A percentile compares a stretch with the other conserved stretches of the same genome.
phyloP scores from a whole-genome alignment of 31 red algal species.

The Porphyra umbilicalis region DNA sequence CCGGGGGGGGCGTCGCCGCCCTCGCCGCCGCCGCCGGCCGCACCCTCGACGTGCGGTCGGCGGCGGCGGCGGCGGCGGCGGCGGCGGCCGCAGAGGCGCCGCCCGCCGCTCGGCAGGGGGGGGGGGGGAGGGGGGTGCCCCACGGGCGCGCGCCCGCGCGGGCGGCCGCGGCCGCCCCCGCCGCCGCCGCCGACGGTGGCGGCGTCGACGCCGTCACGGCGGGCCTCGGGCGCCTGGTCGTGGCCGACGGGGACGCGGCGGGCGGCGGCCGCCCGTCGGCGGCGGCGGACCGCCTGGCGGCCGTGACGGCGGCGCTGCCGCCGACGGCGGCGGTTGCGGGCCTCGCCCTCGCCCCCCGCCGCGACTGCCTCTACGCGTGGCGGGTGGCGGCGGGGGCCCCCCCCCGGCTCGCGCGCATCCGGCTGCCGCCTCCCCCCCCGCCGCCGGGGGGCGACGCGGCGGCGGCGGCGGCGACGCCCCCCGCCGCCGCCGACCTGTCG shows the following conservation, averaged over 20 bases:
- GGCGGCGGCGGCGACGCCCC: not conserved
- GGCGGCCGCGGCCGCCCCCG: not conserved
- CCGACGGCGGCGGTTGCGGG: not conserved
- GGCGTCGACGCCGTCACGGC: too few species aligned
- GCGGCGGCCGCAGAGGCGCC: not conserved
- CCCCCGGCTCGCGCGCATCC: not conserved
- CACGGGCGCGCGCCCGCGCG: not conserved
- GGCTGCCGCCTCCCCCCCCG: not conserved
- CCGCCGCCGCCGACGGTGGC: not conserved
- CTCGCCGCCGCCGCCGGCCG: not conserved
- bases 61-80: not conserved
- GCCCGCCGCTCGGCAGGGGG: not conserved
- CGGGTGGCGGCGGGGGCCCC: not conserved
- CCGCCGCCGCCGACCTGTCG: not conserved
- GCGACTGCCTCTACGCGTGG: not conserved
- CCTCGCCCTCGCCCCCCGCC: not conserved
- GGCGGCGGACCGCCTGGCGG: not conserved
- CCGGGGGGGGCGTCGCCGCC: not conserved
- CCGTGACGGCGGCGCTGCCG: not conserved
- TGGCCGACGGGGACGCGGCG: too few species aligned
- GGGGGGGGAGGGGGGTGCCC: not conserved
- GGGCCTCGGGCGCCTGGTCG: too few species aligned
- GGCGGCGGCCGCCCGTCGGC: not conserved
- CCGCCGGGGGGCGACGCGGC: not conserved
- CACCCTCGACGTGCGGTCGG: not conserved